Conservation (phyloP, 2,329 filamentous ascomycete genomes). For the Trichoderma gracile region DNA sequence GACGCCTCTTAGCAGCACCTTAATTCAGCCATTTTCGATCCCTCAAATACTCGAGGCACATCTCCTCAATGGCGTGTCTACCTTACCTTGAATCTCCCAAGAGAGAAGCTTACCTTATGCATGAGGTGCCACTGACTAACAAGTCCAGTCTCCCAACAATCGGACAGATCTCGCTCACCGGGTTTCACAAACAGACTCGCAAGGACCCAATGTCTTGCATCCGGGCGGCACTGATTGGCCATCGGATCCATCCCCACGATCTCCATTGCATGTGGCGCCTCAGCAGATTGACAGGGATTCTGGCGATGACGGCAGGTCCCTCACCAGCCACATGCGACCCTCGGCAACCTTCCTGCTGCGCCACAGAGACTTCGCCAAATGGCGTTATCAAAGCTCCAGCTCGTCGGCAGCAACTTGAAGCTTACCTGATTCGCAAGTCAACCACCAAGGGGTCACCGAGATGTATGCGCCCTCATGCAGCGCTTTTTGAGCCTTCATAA, state of each 20-base stretch:
- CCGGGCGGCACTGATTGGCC: constrained; percentile 17
- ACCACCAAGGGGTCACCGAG: neutral
- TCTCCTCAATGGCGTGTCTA: too few species aligned
- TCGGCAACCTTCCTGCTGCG: neutral
- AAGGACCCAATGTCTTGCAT: constrained; percentile 20
- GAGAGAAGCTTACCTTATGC: too few species aligned
- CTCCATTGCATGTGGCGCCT: constrained; percentile 23
- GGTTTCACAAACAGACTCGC: neutral
- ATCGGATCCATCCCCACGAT: constrained; percentile 10
- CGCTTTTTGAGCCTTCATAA: neutral
- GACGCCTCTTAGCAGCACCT: too few species aligned
- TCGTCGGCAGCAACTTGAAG: neutral
- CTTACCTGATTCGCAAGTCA: neutral
- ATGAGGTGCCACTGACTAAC: neutral
- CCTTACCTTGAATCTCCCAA: too few species aligned
- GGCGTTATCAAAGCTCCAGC: neutral
- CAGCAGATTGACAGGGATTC: neutral
- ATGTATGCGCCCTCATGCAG: neutral
- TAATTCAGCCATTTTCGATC: too few species aligned
- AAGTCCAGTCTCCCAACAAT: neutral
- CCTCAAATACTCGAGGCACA: too few species aligned
- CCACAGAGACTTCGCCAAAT: constrained; percentile 1
- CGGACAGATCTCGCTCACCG: neutral
- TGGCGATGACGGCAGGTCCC: neutral
- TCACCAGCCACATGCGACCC: constrained; percentile 6